phyloP scores from a whole-genome alignment of 2,329 filamentous ascomycete species.

The Aspergillus latus region DNA sequence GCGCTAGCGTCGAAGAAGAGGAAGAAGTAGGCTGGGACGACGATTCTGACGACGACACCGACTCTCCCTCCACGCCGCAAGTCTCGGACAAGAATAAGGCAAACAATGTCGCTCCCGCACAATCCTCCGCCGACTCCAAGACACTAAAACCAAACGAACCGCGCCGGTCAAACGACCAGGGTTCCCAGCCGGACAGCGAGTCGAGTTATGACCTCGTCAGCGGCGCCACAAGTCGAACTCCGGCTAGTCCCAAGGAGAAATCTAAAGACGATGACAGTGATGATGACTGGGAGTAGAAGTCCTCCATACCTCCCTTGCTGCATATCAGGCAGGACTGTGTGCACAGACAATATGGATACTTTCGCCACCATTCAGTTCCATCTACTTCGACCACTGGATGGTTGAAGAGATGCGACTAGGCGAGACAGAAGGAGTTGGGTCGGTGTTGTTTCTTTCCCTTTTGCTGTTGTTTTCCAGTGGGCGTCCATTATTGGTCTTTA shows the following conservation, averaged over 20 bases:
- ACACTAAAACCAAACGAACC: constrained; percentile 63
- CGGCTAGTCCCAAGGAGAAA: constrained; percentile 61
- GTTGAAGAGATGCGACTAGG: constrained; percentile 10
- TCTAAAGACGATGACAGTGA: constrained; percentile 60
- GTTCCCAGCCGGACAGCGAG: constrained; percentile 89
- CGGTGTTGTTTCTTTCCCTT: constrained; percentile 1
- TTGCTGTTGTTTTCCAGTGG: background rate
- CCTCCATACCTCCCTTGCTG: background rate
- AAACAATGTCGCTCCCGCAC: constrained; percentile 28
- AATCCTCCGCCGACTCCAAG: constrained; percentile 38
- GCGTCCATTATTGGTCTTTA: background rate
- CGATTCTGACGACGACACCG: constrained; percentile 62
- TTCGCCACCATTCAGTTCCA: background rate
- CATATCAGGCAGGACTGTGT: background rate
- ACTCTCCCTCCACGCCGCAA: constrained; percentile 45
- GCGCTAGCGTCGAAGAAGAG: constrained; percentile 62
- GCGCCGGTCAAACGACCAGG: constrained; percentile 78
- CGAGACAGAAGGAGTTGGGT: constrained; percentile 19
- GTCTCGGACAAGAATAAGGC: constrained; percentile 37
- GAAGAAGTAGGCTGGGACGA: constrained; percentile 70
- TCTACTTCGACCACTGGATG: constrained; percentile 19
- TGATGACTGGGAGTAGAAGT: constrained; percentile 71
- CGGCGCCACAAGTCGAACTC: constrained; percentile 74
- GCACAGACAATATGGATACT: background rate
- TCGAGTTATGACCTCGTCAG: constrained; percentile 95